A percentile compares a stretch with the other conserved stretches of the same genome.
Conservation (phyloP, 169 alveolate species). For the Babesia bigemina region DNA sequence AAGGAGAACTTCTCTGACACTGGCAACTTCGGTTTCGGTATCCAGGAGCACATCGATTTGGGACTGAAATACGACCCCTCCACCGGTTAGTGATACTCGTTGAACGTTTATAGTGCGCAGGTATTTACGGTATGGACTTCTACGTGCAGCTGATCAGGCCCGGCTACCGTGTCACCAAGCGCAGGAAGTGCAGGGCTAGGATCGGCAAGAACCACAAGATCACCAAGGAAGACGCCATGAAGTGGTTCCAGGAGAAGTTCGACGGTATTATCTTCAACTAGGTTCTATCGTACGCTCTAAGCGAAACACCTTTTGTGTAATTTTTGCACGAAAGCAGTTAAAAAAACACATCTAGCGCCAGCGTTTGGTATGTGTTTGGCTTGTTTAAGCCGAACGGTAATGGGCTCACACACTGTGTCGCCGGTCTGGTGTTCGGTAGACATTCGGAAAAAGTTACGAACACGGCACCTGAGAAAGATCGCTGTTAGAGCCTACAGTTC, state of each 20-base stretch:
- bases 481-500: too few relatives aligned
- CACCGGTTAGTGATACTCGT: slow-evolving; percentile 79
- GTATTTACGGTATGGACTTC: slow-evolving; percentile 99
- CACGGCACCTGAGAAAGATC: too few relatives aligned
- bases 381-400: too few relatives aligned
- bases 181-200: slow-evolving; percentile 90
- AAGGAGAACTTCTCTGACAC: slow-evolving; percentile 95
- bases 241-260: slow-evolving; percentile 96
- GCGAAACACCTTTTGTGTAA: slow-evolving; percentile 19
- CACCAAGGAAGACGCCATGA: slow-evolving; percentile 95
- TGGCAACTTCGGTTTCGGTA: slow-evolving; percentile 99
- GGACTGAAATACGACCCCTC: slow-evolving; percentile 99
- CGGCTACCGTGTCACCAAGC: slow-evolving; percentile 95
- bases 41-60: slow-evolving; percentile 98
- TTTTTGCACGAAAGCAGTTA: background rate
- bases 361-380: too few relatives aligned
- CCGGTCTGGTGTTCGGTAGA: too few relatives aligned
- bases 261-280: slow-evolving; percentile 94
- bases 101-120: slow-evolving; percentile 46
- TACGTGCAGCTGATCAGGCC: slow-evolving; percentile 97
- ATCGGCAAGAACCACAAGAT: slow-evolving; percentile 95
- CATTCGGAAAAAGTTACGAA: too few relatives aligned
- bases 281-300: slow-evolving; percentile 1
- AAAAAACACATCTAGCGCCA: too few relatives aligned
- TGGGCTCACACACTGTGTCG: too few relatives aligned